A percentile compares a stretch with the other conserved stretches of the same genome.
Conservation (phyloP, 305 asterid species). For the Fraxinus nigra region DNA sequence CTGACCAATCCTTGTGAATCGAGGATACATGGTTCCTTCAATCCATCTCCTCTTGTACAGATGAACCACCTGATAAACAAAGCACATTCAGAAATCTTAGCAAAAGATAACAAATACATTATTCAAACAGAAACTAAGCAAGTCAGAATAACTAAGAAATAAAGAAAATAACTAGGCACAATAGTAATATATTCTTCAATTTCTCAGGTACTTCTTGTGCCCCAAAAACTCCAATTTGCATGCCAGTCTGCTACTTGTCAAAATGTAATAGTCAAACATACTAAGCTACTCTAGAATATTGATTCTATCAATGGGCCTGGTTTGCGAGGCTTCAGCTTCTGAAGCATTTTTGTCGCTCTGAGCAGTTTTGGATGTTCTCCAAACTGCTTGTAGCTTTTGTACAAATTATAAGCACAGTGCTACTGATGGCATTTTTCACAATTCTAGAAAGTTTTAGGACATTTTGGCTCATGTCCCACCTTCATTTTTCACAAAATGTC, state of each 20-base stretch:
- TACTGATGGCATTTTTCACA: background rate
- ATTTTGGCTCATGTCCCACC: background rate
- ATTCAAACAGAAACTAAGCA: slow-evolving; percentile 9
- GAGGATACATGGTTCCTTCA: slow-evolving; percentile 84
- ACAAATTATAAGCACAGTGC: background rate
- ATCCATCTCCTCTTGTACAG: slow-evolving; percentile 76
- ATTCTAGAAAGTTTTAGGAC: background rate
- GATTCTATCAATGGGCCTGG: background rate
- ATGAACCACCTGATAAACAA: slow-evolving; percentile 67
- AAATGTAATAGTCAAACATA: background rate
- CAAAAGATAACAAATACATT: background rate
- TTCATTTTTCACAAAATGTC: background rate
- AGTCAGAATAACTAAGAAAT: slow-evolving; percentile 5
- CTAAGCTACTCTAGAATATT: background rate
- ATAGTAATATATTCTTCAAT: background rate
- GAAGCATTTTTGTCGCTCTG: background rate
- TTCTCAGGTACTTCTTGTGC: background rate
- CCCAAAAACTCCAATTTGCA: slow-evolving; percentile 3
- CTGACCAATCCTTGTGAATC: slow-evolving; percentile 94
- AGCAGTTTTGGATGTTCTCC: background rate
- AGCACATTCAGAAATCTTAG: slow-evolving; percentile 21
- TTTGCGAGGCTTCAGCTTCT: background rate
- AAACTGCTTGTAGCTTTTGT: background rate
- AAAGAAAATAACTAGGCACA: background rate
- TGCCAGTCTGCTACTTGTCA: slow-evolving; percentile 6